Percentiles rank a stretch among this genome's conserved stretches.
phyloP scores from a whole-genome alignment of 1,284 basidiomycete genomes.

The Mycosarcoma maydis region DNA sequence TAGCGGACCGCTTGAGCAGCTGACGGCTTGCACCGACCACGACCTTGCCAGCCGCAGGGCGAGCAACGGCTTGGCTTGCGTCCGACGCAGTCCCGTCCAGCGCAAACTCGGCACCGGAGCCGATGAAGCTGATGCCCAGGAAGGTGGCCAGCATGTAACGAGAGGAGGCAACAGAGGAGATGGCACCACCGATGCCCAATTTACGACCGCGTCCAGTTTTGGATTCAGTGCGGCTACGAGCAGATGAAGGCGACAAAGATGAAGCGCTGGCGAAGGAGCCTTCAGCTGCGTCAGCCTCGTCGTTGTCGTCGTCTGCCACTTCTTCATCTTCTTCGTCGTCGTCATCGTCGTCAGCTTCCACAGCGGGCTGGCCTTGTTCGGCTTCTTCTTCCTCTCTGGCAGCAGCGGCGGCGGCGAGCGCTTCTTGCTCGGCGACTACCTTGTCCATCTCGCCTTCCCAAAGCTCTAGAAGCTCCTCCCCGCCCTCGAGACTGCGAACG shows the following conservation, averaged over 20 bases:
- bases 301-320: conserved; percentile 49
- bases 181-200: conserved; percentile 18
- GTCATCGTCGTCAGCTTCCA: conserved; percentile 40
- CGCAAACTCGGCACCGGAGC: conserved; percentile 47
- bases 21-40: conserved; percentile 61
- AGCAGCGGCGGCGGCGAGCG: conserved; percentile 30
- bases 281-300: conserved; percentile 38
- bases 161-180: conserved; percentile 39
- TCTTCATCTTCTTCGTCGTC: conserved; percentile 58
- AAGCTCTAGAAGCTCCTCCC: conserved; percentile 62
- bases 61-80: conserved; percentile 17
- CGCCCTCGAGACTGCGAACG: conserved; percentile 60
- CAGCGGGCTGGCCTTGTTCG: conserved; percentile 18
- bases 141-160: conserved; percentile 64
- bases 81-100: conserved; percentile 23
- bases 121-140: conserved; percentile 58
- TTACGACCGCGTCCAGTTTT: conserved; percentile 16
- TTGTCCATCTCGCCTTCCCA: conserved; percentile 62
- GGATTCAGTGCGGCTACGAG: conserved; percentile 23
- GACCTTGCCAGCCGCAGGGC: conserved; percentile 32
- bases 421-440: conserved; percentile 44
- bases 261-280: conserved; percentile 31
- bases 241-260: conserved; percentile 33
- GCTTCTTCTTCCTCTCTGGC: conserved; percentile 52
- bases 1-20: conserved; percentile 57